phyloP scores from a whole-genome alignment of 2,329 filamentous ascomycete species.

The Tolypocladium cylindrosporum region DNA sequence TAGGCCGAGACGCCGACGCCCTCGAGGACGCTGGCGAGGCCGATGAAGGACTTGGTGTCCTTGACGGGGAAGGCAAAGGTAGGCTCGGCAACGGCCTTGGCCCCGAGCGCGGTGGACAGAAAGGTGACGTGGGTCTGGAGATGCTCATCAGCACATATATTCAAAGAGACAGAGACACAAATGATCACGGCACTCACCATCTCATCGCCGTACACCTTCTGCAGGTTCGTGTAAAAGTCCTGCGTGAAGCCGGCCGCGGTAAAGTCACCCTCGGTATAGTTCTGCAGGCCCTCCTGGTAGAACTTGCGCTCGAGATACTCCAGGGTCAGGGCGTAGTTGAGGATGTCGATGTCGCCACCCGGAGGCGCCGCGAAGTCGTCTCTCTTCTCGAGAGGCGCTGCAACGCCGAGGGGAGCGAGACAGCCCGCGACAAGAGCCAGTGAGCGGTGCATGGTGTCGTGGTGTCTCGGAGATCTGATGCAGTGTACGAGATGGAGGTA shows the following conservation, averaged over 20 bases:
- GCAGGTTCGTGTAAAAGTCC: slow-evolving; percentile 47
- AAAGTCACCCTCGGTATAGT: slow-evolving; percentile 45
- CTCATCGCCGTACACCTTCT: slow-evolving; percentile 45
- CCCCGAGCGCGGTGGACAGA: slow-evolving; percentile 21
- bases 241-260: slow-evolving; percentile 36
- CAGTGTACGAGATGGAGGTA: background rate
- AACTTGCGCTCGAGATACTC: slow-evolving; percentile 53
- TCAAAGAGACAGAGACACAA: too few species aligned
- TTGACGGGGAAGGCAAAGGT: slow-evolving; percentile 51
- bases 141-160: background rate
- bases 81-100: slow-evolving; percentile 40
- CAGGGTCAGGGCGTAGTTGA: slow-evolving; percentile 38
- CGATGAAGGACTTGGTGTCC: slow-evolving; percentile 46
- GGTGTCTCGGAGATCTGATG: background rate
- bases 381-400: background rate
- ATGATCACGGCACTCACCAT: background rate
- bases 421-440: slow-evolving; percentile 2
- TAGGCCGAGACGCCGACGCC: slow-evolving; percentile 56
- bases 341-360: slow-evolving; percentile 16
- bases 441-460: slow-evolving; percentile 2
- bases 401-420: slow-evolving; percentile 1
- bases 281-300: slow-evolving; percentile 48
- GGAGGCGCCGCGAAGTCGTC: background rate
- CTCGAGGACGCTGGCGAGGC: slow-evolving; percentile 53
- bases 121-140: background rate